Evolutionary conservation across 2,329 filamentous ascomycete genomes (phyloP), one percentile per base, ranked within the genome.

Genomic region (Penicillium polonicum): DNA sequence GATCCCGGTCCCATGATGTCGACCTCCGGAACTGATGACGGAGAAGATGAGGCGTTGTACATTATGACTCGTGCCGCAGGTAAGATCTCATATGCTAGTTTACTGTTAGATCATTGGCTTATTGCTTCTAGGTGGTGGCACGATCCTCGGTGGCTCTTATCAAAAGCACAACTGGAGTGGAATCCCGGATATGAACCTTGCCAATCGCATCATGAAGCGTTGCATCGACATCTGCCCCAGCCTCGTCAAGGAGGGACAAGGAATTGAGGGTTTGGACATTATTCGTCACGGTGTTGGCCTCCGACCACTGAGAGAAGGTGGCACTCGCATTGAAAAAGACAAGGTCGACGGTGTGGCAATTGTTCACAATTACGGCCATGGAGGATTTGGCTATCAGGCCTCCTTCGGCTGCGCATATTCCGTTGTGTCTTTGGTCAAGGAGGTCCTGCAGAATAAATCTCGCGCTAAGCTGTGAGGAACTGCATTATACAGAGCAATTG

Each of bases 61-160:
- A 82, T 89, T 48, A 96, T 97, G 92, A 86, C 86, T 68, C 83
- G 92, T 29, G 90, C 92, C 1, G 72, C 72, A 49, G 75, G 72
- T 72, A 63, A 53, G 57, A 45, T 38, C 15, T 9, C 10, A 12
- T 5, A n/a, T 2, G 8, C 17, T 8, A 3, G 4, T n/a, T n/a
- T n/a, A n/a, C n/a, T n/a, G n/a, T n/a, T n/a, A 5, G 12, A 36
- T 9, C 12, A 7, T 41, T 21, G 13, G 17, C 58, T 61, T 49
- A 62, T 41, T n/a, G 5, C 15, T 45, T 23, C 0, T 50, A 71
- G 83, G 86, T n/a, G 92, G 92, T 21, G 92, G 92, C 12, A 94
- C 90, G 0, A 82, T 96, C 42, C 78, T 96, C 2, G 92, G 92
- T n/a, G 92, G 92, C 2, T 93, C 88, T 46, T 90, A 95, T 68